phyloP scores from a whole-genome alignment of 1,284 basidiomycete species.

The Garcileccinum viscosum region DNA sequence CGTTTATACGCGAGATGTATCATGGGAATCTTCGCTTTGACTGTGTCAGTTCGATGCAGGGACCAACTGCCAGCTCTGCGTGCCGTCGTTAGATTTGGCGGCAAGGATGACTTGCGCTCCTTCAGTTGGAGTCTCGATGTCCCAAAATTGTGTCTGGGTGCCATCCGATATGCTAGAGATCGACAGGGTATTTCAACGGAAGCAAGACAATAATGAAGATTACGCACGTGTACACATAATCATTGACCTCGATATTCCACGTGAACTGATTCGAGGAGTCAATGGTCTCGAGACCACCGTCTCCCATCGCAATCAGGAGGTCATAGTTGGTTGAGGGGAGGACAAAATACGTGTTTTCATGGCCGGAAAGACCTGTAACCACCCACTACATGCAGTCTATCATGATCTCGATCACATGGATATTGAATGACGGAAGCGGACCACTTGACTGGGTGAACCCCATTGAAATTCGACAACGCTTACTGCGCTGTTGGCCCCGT shows the following conservation, averaged over 20 bases:
- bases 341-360: neutral
- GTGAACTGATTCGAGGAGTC: too few relatives aligned
- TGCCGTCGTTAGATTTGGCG: neutral
- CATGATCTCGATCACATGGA: neutral
- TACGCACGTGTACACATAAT: too few relatives aligned
- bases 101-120: too few relatives aligned
- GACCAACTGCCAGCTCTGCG: conserved; percentile 3
- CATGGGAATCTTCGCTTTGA: too few relatives aligned
- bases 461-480: neutral
- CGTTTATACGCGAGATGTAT: too few relatives aligned
- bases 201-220: too few relatives aligned
- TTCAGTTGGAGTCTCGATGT: too few relatives aligned
- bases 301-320: neutral
- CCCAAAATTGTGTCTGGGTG: too few relatives aligned
- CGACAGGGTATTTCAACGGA: too few relatives aligned
- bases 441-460: neutral
- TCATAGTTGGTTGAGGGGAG: neutral
- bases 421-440: neutral
- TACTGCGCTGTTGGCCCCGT: too few relatives aligned
- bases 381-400: neutral
- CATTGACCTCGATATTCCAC: too few relatives aligned
- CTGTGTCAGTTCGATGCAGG: neutral
- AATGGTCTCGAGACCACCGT: neutral
- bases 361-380: neutral
- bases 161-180: too few relatives aligned